Percentiles rank a stretch among this genome's conserved stretches.
These are phyloP conservation scores for Luvunga scandens DNA, from an alignment of 345 rosid species.

Conservation along the genomic window DNA sequence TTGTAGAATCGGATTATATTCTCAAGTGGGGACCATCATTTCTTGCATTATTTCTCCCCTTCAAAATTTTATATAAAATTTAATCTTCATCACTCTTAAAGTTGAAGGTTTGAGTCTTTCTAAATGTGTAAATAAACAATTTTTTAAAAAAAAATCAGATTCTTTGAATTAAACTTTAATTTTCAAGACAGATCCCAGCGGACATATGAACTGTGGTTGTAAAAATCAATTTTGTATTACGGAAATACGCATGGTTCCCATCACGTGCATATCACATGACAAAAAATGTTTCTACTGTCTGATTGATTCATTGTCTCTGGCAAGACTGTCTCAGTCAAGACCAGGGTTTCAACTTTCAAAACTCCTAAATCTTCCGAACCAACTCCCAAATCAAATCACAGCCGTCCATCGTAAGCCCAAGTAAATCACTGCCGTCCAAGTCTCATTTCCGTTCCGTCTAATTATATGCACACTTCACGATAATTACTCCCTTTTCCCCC, in stretches of 20 bases:
- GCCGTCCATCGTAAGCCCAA: conserved; percentile 16
- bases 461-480: background rate
- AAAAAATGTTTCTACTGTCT: background rate
- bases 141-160: too few relatives aligned
- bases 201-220: too few relatives aligned
- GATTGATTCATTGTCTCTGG: background rate
- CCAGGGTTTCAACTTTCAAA: background rate
- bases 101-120: too few relatives aligned
- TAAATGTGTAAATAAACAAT: too few relatives aligned
- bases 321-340: background rate
- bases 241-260: too few relatives aligned
- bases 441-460: background rate
- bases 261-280: conserved; percentile 22
- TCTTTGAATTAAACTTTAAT: too few relatives aligned
- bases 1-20: too few relatives aligned
- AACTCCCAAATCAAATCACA: background rate
- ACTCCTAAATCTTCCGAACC: background rate
- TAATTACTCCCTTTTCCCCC: background rate
- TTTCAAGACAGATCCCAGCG: too few relatives aligned
- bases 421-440: conserved; percentile 25
- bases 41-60: too few relatives aligned
- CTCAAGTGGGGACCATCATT: accelerated
- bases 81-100: too few relatives aligned
- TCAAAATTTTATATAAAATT: too few relatives aligned
- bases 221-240: too few relatives aligned